Percentiles rank a stretch among this genome's conserved stretches.
Conservation (phyloP, 768 basidiomycete species). For the Lentinula guzmanii region DNA sequence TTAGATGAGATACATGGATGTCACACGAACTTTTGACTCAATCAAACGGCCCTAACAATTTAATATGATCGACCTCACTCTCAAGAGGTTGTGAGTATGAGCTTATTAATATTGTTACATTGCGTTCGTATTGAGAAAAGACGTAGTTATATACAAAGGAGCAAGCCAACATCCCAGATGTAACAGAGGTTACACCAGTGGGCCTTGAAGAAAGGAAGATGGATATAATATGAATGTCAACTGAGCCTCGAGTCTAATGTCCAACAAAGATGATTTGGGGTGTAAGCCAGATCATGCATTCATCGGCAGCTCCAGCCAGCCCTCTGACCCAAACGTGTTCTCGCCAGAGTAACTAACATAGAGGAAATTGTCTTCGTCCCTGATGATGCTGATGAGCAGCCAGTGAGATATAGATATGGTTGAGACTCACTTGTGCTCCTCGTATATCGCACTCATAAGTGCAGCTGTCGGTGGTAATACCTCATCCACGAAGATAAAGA, state of each 20-base stretch:
- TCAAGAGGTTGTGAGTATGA: background rate
- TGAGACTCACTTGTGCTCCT: slow-evolving; percentile 91
- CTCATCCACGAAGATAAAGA: slow-evolving; percentile 99
- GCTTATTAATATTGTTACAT: slow-evolving; percentile 7
- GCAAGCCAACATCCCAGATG: slow-evolving; percentile 9
- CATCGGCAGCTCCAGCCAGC: slow-evolving; percentile 40
- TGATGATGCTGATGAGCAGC: slow-evolving; percentile 29
- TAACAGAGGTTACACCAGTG: slow-evolving; percentile 12
- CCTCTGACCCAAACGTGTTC: slow-evolving; percentile 82
- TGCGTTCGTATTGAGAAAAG: slow-evolving; percentile 14
- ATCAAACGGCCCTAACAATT: no score
- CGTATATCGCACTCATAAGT: slow-evolving; percentile 97
- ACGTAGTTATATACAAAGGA: slow-evolving; percentile 20
- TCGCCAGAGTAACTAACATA: slow-evolving; percentile 98
- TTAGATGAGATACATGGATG: no score
- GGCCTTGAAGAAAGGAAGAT: slow-evolving; percentile 3
- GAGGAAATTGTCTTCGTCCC: slow-evolving; percentile 98
- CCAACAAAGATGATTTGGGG: slow-evolving; percentile 15
- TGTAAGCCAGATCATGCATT: slow-evolving; percentile 30
- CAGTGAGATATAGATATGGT: background rate
- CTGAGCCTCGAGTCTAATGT: slow-evolving; percentile 8
- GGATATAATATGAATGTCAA: slow-evolving; percentile 10
- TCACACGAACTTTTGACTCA: no score
- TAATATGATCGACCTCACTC: no score
- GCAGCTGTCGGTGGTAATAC: slow-evolving; percentile 97